Conservation (phyloP, 176 grass and related monocot genomes). For the Chloris gayana region DNA sequence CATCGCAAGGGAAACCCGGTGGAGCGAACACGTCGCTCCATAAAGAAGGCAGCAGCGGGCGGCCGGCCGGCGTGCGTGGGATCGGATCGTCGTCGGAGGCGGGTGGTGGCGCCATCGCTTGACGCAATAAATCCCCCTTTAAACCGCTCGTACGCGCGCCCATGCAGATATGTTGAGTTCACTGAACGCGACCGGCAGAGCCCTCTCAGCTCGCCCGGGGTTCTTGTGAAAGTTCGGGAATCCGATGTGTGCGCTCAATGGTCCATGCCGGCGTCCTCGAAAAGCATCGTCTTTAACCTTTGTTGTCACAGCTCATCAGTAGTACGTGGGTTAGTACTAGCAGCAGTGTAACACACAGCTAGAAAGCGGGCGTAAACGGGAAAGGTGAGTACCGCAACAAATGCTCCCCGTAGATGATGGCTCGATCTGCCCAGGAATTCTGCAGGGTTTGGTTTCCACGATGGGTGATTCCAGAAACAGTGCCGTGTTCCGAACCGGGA, state of each 20-base stretch:
- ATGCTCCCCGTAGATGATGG: background rate
- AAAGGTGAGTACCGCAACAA: background rate
- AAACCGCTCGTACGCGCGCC: constrained; percentile 37
- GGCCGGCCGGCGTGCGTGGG: background rate
- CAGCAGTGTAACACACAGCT: background rate
- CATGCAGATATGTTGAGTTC: constrained; percentile 37
- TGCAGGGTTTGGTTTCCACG: background rate
- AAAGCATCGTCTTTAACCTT: constrained; percentile 15
- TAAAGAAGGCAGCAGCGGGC: too few relatives aligned
- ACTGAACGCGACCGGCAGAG: constrained; percentile 21
- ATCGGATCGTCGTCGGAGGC: too few relatives aligned
- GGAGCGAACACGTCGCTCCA: background rate
- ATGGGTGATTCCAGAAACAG: background rate
- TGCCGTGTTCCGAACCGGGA: background rate
- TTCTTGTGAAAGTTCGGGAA: constrained; percentile 59
- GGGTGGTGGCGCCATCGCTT: background rate
- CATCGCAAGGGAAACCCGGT: background rate
- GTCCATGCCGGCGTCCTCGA: background rate
- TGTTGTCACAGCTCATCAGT: background rate
- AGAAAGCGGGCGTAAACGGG: background rate
- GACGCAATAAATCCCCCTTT: constrained; percentile 39
- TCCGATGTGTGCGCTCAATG: constrained; percentile 41
- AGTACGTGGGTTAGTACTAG: background rate
- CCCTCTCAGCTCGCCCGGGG: background rate
- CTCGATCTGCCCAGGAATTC: background rate